A percentile compares a stretch with the other conserved stretches of the same genome.
These are phyloP conservation scores for Fusarium sp. DNA, from an alignment of 2,329 filamentous ascomycete genomes.

Conservation along the genomic window DNA sequence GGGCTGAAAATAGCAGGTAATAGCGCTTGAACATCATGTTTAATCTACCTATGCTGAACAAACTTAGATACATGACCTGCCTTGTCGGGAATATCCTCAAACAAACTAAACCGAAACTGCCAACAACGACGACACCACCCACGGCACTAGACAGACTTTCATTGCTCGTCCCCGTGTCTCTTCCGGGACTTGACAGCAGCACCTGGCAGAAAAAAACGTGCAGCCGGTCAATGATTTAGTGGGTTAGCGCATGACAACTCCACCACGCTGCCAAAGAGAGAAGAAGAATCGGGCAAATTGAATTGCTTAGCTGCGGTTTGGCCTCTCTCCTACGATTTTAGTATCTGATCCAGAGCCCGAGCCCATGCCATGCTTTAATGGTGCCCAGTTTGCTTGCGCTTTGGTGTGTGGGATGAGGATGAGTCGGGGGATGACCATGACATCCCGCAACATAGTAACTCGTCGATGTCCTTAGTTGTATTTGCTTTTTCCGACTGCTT, in stretches of 20 bases:
- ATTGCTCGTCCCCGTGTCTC: slow-evolving; percentile 14
- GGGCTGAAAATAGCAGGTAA: slow-evolving; percentile 41
- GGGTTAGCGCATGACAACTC: slow-evolving; percentile 38
- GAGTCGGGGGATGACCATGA: slow-evolving; percentile 24
- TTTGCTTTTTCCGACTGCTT: slow-evolving; percentile 31
- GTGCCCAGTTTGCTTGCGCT: slow-evolving; percentile 24
- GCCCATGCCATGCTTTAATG: background rate
- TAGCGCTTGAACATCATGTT: background rate
- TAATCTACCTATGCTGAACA: slow-evolving; percentile 19
- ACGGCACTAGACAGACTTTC: background rate
- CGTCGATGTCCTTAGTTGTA: background rate
- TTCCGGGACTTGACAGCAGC: slow-evolving; percentile 37
- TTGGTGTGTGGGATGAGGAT: slow-evolving; percentile 17
- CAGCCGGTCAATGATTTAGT: slow-evolving; percentile 43
- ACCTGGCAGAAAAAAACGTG: slow-evolving; percentile 14
- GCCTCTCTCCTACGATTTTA: slow-evolving; percentile 22
- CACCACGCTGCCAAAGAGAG: slow-evolving; percentile 5
- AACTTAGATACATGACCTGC: slow-evolving; percentile 22
- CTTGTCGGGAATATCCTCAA: slow-evolving; percentile 31
- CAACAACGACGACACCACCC: background rate
- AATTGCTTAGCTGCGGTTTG: slow-evolving; percentile 25
- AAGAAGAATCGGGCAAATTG: slow-evolving; percentile 26
- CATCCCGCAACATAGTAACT: slow-evolving; percentile 14
- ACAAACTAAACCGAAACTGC: slow-evolving; percentile 29
- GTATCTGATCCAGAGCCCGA: slow-evolving; percentile 26